A percentile compares a stretch with the other conserved stretches of the same genome.
Evolutionary conservation across 2,329 filamentous ascomycete species (phyloP).

Genomic region (Phialophora verrucosa): DNA sequence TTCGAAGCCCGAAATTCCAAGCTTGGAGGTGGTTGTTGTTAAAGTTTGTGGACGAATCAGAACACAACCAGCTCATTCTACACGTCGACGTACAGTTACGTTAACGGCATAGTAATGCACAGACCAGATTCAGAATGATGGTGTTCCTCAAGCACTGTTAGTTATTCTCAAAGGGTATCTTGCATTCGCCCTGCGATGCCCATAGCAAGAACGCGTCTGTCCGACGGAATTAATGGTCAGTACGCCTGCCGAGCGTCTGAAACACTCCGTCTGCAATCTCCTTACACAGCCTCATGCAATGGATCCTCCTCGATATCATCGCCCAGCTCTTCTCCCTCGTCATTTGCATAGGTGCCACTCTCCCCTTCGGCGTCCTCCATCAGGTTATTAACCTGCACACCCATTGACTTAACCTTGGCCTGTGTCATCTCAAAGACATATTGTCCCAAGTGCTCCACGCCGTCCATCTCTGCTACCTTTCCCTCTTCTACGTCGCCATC

Average conservation of each 20-base stretch:
- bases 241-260: conserved; percentile 8
- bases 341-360: conserved; percentile 46
- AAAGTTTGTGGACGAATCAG: neutral
- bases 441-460: conserved; percentile 90
- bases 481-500: conserved; percentile 26
- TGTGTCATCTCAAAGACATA: conserved; percentile 97
- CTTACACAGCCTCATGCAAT: conserved; percentile 33
- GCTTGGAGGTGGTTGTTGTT: neutral
- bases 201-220: neutral
- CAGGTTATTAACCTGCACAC: conserved; percentile 48
- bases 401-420: conserved; percentile 67
- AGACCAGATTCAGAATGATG: neutral
- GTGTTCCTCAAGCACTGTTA: neutral
- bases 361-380: conserved; percentile 43
- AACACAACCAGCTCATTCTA: neutral
- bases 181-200: neutral
- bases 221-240: no score
- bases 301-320: conserved; percentile 44
- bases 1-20: neutral
- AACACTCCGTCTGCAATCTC: neutral
- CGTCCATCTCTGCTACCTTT: conserved; percentile 73
- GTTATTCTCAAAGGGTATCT: neutral
- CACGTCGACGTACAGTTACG: neutral
- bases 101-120: neutral
- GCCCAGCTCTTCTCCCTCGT: conserved; percentile 45